These are phyloP conservation scores for Xylaria nigripes DNA, from an alignment of 495 filamentous ascomycete genomes.

Conservation along the genomic window DNA sequence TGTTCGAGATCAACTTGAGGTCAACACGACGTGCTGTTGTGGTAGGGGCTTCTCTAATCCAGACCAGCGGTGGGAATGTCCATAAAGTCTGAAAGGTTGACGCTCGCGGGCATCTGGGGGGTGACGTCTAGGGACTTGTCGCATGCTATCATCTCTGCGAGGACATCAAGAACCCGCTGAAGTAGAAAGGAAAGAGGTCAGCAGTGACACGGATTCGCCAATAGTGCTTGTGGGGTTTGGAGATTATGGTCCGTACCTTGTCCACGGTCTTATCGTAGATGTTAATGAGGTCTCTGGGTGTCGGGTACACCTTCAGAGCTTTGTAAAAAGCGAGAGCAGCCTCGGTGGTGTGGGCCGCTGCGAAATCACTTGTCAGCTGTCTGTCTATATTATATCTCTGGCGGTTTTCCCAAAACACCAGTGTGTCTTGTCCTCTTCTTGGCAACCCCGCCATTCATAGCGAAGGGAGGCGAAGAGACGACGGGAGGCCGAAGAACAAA, in stretches of 20 bases:
- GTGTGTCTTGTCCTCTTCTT: not conserved
- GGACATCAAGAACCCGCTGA: conserved; percentile 81
- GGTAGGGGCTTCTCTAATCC: conserved; percentile 26
- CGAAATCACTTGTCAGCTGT: conserved; percentile 4
- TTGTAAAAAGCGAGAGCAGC: conserved; percentile 94
- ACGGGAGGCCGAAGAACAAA: not conserved
- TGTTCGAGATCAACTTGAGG: conserved; percentile 6
- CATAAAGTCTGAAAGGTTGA: conserved; percentile 22
- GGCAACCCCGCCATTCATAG: not conserved
- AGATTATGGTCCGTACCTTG: conserved; percentile 47
- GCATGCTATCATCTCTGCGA: conserved; percentile 95
- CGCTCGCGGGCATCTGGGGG: conserved; percentile 15
- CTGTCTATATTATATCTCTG: conserved; percentile 3
- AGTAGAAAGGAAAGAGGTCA: conserved; percentile 14
- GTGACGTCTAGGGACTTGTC: conserved; percentile 63
- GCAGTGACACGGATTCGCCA: not conserved
- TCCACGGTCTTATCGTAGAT: conserved; percentile 98
- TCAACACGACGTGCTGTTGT: not conserved
- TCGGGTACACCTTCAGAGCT: conserved; percentile 95
- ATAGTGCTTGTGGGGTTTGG: not conserved
- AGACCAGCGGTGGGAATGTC: conserved; percentile 36
- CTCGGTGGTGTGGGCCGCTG: conserved; percentile 67
- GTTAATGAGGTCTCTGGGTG: conserved; percentile 80
- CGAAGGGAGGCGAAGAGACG: no score
- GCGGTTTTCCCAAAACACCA: conserved; percentile 7